Base-by-base conservation (phyloP, 768 basidiomycete genomes). In the Chiua virens region DNA sequence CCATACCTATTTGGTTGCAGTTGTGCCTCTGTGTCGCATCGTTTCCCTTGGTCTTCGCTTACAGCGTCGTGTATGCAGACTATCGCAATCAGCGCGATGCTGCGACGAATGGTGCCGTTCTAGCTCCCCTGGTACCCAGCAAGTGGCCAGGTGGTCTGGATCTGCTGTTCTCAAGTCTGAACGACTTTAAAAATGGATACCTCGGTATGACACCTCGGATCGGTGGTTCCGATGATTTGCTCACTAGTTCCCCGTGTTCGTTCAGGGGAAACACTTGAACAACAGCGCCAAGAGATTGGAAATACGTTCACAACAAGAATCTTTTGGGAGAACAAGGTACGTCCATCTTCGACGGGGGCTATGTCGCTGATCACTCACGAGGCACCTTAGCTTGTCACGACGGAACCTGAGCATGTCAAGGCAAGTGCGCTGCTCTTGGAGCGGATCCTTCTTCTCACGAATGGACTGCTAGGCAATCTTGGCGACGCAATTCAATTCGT, bases 391-490 rank as follows among this genome's bases (percentile, higher is more conserved):
- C 59, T 79, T 45, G 57, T 79, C 11, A 80, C 79, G 1, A 54
- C 58, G 8, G 79, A 81, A 47, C 80, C 80, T 5, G 76, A 77
- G 36, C 67, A 79, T 41, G 69, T 79, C 63, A 79, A 74, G 64
- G 72, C 61, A 45, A 49, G 55, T 30, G 18, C 22, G 17, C 13
- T 18, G 9, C 1, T 28, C 11, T 11, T 14, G 32, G 43, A 23
- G 6, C 3, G 32, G 9, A 15, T n/a, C 11, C 17, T 28, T 30
- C 18, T 43, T 40, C 39, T 52, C 20, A 58, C 8, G 3, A 2
- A 28, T 46, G 8, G 32, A 13, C 5, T 15, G 11, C 17, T 35
- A 82, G 73, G 68, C 67, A 10, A 64, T 80, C 18, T 65, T 80
- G 0, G 72, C 77, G 0, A 75, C 77, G 14, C 69, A 77, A n/a